Evolutionary conservation across 495 filamentous ascomycete genomes (phyloP).

Genomic region (Lepraria neglecta): DNA sequence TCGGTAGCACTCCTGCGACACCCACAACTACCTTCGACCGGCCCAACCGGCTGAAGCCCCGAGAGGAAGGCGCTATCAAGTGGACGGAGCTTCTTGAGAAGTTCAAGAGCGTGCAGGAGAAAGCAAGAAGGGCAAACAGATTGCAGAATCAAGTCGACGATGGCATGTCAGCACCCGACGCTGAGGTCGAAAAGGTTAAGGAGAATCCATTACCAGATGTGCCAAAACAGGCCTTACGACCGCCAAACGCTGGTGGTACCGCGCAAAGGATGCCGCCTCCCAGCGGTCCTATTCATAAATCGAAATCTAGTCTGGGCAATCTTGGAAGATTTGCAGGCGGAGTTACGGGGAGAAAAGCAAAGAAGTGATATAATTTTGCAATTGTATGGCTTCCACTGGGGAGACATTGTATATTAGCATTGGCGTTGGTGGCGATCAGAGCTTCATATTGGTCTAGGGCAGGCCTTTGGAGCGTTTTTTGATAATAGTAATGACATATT

Average conservation of each 20-base stretch:
- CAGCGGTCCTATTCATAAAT: constrained; percentile 44
- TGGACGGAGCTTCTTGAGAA: constrained; percentile 97
- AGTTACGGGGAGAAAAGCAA: constrained; percentile 54
- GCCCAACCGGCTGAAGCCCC: constrained; percentile 71
- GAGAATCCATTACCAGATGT: constrained; percentile 41
- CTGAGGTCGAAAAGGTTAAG: constrained; percentile 36
- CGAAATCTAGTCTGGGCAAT: constrained; percentile 60
- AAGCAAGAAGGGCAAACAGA: constrained; percentile 52
- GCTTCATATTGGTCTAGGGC: no score
- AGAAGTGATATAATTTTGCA: constrained; percentile 32
- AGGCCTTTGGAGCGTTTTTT: not conserved
- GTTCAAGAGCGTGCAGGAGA: constrained; percentile 84
- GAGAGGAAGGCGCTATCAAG: constrained; percentile 76
- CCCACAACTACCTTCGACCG: constrained; percentile 51
- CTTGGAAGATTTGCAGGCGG: constrained; percentile 62
- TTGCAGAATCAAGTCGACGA: constrained; percentile 26
- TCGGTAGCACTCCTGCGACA: constrained; percentile 27
- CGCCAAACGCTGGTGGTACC: constrained; percentile 34
- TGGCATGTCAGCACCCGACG: constrained; percentile 26
- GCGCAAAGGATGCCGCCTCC: constrained; percentile 41
- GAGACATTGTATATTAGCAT: constrained; percentile 5
- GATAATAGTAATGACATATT: not conserved
- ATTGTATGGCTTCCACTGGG: no score
- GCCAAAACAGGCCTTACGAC: constrained; percentile 31
- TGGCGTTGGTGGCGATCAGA: not conserved